Evolutionary conservation across 2,329 filamentous ascomycete genomes (phyloP).

Genomic region (Biscogniauxia mediterranea): DNA sequence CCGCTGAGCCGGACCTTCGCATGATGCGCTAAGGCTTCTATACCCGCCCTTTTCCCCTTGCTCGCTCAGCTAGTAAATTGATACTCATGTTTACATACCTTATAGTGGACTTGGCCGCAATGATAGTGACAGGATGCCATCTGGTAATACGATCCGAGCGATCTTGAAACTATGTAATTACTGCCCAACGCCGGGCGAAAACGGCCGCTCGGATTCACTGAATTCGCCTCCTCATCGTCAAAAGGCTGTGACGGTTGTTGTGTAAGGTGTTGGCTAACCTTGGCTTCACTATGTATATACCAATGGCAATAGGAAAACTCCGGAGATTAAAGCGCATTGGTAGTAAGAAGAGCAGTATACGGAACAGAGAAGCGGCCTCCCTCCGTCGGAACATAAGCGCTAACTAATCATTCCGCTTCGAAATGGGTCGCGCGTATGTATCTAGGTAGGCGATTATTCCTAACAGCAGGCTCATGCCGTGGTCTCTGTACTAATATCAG

Average conservation of each 20-base stretch:
- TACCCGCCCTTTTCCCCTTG: too few species aligned
- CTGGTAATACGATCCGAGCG: background rate
- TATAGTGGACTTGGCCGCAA: background rate
- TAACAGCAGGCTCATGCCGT: background rate
- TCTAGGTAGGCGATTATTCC: too few species aligned
- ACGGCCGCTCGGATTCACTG: background rate
- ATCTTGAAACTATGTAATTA: background rate
- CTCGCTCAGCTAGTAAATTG: background rate
- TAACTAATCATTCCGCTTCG: background rate
- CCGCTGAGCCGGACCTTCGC: background rate
- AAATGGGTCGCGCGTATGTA: too few species aligned
- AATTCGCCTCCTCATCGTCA: background rate
- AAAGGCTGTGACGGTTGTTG: background rate
- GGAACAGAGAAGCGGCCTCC: background rate
- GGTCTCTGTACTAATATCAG: too few species aligned
- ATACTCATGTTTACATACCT: background rate
- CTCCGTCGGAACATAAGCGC: background rate
- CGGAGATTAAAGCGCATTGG: background rate
- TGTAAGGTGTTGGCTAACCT: too few species aligned
- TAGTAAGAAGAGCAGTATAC: background rate
- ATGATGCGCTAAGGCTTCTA: background rate
- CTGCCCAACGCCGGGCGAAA: background rate
- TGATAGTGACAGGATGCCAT: background rate
- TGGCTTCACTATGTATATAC: background rate
- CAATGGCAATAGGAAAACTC: background rate